Conservation (phyloP, 805 yeast genomes). For the Groenewaldozyma salmanticensis region DNA sequence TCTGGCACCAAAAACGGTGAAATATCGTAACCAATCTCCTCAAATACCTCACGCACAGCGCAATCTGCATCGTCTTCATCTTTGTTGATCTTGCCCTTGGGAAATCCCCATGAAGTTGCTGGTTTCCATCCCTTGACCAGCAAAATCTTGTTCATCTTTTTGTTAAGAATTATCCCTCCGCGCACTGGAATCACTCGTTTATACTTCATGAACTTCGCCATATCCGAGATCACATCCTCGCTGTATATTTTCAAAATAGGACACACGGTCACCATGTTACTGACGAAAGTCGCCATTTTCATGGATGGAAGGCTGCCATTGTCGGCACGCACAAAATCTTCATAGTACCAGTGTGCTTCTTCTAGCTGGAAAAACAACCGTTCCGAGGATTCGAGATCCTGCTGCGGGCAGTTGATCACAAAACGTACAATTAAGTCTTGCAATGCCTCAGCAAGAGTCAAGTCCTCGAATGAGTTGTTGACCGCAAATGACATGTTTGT, state of each 20-base stretch:
- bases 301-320: slow-evolving; percentile 69
- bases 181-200: slow-evolving; percentile 90
- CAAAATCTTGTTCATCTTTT: slow-evolving; percentile 56
- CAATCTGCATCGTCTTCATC: slow-evolving; percentile 83
- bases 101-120: slow-evolving; percentile 80
- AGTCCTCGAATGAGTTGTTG: slow-evolving; percentile 9
- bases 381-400: slow-evolving; percentile 71
- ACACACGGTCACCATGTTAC: slow-evolving; percentile 71
- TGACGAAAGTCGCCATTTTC: slow-evolving; percentile 69
- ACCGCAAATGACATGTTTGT: slow-evolving; percentile 13
- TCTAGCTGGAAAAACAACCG: slow-evolving; percentile 89
- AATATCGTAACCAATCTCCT: slow-evolving; percentile 89
- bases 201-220: slow-evolving; percentile 70
- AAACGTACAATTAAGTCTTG: slow-evolving; percentile 77
- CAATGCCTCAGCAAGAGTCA: slow-evolving; percentile 19
- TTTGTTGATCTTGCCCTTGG: slow-evolving; percentile 92
- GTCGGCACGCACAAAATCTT: slow-evolving; percentile 66
- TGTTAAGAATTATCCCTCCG: slow-evolving; percentile 83
- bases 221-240: slow-evolving; percentile 42
- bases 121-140: slow-evolving; percentile 81
- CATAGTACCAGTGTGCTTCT: slow-evolving; percentile 97
- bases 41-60: slow-evolving; percentile 84
- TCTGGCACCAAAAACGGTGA: slow-evolving; percentile 54
- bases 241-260: slow-evolving; percentile 30
- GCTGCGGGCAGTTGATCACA: slow-evolving; percentile 83